These are phyloP conservation scores for Collybiopsis luxurians DNA, from an alignment of 768 basidiomycete species.

Conservation along the genomic window DNA sequence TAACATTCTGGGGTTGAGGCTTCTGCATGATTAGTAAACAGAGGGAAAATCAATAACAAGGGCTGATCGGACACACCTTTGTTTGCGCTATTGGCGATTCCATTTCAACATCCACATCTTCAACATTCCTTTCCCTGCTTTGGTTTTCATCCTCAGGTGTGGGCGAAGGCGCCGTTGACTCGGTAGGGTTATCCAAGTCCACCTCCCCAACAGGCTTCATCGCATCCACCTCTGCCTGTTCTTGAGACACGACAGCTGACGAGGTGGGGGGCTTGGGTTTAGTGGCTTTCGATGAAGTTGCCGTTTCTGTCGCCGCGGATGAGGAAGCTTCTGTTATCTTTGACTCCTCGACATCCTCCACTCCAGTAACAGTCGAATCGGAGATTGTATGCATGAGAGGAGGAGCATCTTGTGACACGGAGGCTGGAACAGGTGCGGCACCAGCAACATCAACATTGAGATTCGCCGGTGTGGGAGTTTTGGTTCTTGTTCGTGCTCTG, in stretches of 20 bases:
- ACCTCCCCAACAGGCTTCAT: constrained; percentile 4
- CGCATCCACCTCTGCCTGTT: constrained; percentile 4
- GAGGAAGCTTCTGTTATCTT: neutral
- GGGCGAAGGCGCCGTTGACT: neutral
- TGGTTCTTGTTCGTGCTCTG: neutral
- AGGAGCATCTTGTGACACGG: too few species aligned
- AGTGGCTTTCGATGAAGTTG: neutral
- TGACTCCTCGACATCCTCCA: neutral
- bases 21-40: neutral
- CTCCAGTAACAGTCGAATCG: neutral
- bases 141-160: neutral
- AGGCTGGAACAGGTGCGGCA: too few species aligned
- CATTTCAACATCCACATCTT: neutral
- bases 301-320: neutral
- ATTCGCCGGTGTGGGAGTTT: constrained; percentile 1
- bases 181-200: neutral
- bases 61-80: neutral
- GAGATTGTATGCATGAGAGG: neutral
- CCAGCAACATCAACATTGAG: neutral
- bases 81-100: neutral
- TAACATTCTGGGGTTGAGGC: neutral
- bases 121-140: too few species aligned
- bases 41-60: too few species aligned
- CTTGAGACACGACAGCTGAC: neutral
- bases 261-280: neutral